phyloP scores from a whole-genome alignment of 768 basidiomycete species.

The Suillus luteus region DNA sequence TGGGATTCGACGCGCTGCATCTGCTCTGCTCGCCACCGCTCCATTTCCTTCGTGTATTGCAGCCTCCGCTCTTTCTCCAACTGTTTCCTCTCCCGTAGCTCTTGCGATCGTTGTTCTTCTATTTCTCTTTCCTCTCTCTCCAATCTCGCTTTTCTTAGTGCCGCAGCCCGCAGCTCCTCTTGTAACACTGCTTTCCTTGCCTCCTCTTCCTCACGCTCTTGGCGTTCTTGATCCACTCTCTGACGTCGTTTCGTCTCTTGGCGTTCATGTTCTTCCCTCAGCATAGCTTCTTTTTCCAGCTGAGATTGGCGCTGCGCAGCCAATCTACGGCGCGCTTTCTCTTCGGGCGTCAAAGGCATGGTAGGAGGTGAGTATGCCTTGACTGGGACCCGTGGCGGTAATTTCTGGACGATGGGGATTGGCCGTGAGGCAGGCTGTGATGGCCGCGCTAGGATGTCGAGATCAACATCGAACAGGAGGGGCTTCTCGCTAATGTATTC shows the following conservation, averaged over 20 bases:
- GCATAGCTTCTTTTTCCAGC: slow-evolving; percentile 44
- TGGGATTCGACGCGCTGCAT: slow-evolving; percentile 46
- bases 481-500: slow-evolving; percentile 16
- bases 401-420: neutral
- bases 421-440: slow-evolving; percentile 10
- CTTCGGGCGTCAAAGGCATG: slow-evolving; percentile 26
- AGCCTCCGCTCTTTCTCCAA: slow-evolving; percentile 48
- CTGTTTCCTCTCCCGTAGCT: slow-evolving; percentile 51
- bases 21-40: slow-evolving; percentile 55
- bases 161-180: slow-evolving; percentile 41
- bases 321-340: slow-evolving; percentile 25
- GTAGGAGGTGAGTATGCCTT: slow-evolving; percentile 16
- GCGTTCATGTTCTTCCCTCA: slow-evolving; percentile 46
- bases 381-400: slow-evolving; percentile 7
- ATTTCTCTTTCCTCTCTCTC: slow-evolving; percentile 42
- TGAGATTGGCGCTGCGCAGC: slow-evolving; percentile 27
- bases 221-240: slow-evolving; percentile 15
- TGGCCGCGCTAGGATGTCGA: slow-evolving; percentile 1
- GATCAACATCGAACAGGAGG: slow-evolving; percentile 5
- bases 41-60: slow-evolving; percentile 52
- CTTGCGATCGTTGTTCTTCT: slow-evolving; percentile 46
- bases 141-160: slow-evolving; percentile 39
- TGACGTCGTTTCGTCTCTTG: slow-evolving; percentile 39
- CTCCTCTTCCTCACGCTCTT: slow-evolving; percentile 44
- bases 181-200: slow-evolving; percentile 44